These are phyloP conservation scores for Penicillium brevicompactum DNA, from an alignment of 2,329 filamentous ascomycete genomes.

Conservation along the genomic window DNA sequence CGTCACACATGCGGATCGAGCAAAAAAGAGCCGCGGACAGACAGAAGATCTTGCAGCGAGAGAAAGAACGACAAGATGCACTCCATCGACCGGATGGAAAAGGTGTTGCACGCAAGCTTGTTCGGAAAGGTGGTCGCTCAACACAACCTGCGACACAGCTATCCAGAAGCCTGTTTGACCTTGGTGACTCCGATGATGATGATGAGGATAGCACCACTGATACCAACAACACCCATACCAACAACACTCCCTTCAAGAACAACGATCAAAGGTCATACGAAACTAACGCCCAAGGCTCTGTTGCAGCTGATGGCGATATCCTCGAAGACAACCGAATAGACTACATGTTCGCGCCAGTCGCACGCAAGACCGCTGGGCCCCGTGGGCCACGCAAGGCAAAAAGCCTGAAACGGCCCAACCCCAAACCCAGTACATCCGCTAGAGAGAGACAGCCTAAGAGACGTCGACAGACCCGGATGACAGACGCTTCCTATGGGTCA, in stretches of 20 bases:
- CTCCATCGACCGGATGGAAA: constrained; percentile 30
- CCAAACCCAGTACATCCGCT: constrained; percentile 14
- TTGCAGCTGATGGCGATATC: constrained; percentile 36
- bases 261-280: constrained; percentile 17
- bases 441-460: constrained; percentile 27
- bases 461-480: constrained; percentile 39
- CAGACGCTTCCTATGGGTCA: constrained; percentile 31
- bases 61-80: constrained; percentile 20
- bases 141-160: constrained; percentile 13
- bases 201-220: constrained; percentile 7
- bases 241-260: constrained; percentile 3
- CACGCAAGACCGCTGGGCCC: constrained; percentile 22
- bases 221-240: neutral
- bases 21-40: constrained; percentile 35
- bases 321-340: constrained; percentile 47
- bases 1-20: constrained; percentile 50
- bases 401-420: constrained; percentile 18
- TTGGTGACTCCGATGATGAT: constrained; percentile 34
- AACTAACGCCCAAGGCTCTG: constrained; percentile 25
- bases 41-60: constrained; percentile 18
- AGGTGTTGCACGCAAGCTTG: constrained; percentile 37
- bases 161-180: constrained; percentile 28
- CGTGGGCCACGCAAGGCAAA: constrained; percentile 9
- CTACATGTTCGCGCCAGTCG: constrained; percentile 39
- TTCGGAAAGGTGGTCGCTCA: constrained; percentile 24